Conservation (phyloP, 768 basidiomycete species). For the Daedaleopsis nitida region DNA sequence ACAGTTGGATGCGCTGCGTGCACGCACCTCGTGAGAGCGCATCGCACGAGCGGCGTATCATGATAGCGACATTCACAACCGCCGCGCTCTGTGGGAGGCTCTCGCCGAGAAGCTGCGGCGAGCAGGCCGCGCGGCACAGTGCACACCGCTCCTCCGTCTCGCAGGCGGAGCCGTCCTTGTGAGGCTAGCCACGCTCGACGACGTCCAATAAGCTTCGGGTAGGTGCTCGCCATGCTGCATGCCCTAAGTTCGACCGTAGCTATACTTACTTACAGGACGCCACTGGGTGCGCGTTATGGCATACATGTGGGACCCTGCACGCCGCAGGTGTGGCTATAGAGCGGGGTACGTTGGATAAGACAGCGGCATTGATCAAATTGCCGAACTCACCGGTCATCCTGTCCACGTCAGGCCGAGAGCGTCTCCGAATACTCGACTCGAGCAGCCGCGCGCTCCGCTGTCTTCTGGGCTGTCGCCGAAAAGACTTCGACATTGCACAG, state of each 20-base stretch:
- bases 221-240: not conserved
- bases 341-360: too few relatives aligned
- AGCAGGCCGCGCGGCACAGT: too few relatives aligned
- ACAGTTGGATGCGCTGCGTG: not conserved
- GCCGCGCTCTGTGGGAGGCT: too few relatives aligned
- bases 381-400: constrained; percentile 4
- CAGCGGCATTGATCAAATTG: not conserved
- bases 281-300: not conserved
- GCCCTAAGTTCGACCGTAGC: not conserved
- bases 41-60: not conserved
- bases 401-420: not conserved
- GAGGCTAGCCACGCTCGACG: not conserved
- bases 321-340: not conserved
- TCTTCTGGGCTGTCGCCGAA: not conserved
- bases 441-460: not conserved
- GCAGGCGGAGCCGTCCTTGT: not conserved
- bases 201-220: not conserved
- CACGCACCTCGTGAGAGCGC: not conserved
- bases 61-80: not conserved
- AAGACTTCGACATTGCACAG: not conserved
- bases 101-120: too few relatives aligned
- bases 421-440: not conserved
- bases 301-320: not conserved
- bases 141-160: not conserved
- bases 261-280: not conserved